These are phyloP conservation scores for Sonneratia caseolaris DNA, from an alignment of 345 rosid genomes.

Conservation along the genomic window DNA sequence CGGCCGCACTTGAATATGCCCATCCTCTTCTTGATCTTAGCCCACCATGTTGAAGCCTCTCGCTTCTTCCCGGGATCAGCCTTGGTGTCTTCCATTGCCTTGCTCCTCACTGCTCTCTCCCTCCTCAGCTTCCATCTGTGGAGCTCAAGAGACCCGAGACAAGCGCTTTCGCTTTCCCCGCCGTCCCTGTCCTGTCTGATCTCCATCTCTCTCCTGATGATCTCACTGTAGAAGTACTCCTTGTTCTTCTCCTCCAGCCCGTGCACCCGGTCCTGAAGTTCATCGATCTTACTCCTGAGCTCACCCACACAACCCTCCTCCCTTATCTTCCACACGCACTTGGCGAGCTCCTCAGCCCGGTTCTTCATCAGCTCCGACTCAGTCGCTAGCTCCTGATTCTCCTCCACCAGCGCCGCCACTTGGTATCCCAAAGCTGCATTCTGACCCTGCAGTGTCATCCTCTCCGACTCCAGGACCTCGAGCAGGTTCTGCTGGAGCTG, in stretches of 20 bases:
- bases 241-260: conserved; percentile 42
- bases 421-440: conserved; percentile 31
- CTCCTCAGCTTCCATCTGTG: conserved; percentile 1
- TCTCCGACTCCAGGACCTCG: conserved; percentile 52
- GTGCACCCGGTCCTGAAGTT: conserved; percentile 27
- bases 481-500: conserved; percentile 42
- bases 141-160: background rate
- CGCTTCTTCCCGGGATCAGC: conserved; percentile 1
- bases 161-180: background rate
- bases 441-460: conserved; percentile 36
- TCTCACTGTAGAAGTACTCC: conserved; percentile 17
- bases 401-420: conserved; percentile 32
- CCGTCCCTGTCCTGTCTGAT: background rate
- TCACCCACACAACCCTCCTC: conserved; percentile 43
- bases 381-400: conserved; percentile 31
- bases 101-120: background rate
- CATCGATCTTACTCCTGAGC: conserved; percentile 28
- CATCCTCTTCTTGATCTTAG: conserved; percentile 21
- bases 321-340: conserved; percentile 42
- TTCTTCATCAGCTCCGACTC: conserved; percentile 42
- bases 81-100: background rate
- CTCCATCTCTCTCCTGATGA: background rate
- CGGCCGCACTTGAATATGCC: conserved; percentile 8
- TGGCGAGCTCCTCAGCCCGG: conserved; percentile 45
- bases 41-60: conserved; percentile 24